Base-by-base conservation (phyloP, 306 rosid species). In the Echinosophora koreensis region DNA sequence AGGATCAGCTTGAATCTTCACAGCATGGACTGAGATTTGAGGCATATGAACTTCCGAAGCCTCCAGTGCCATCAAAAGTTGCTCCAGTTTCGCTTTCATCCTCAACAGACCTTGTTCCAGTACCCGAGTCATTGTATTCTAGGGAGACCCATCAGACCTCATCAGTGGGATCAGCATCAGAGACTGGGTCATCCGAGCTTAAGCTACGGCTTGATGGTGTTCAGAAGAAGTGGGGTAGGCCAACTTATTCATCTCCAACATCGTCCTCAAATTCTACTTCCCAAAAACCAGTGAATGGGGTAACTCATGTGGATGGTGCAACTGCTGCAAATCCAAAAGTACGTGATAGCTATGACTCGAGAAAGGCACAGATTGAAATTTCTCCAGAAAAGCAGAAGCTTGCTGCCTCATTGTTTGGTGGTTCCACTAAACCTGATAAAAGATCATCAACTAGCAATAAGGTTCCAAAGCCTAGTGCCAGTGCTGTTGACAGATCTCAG, bases 151-250 rank as follows among this genome's bases (percentile, higher is more conserved):
- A 69, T 77, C 92, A 80, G 74, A 73, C 74, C 66, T 77, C 88
- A 10, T 56, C 91, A 42, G 77, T 61, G 44, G 84, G 91, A 72
- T 73, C 84, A 39, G 51, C 84, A 44, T 81, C 88, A 27, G 96
- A 87, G 47, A 51, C 83, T 64, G 94, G 92, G 52, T 81, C 90
- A 1, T 76, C 88, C 3, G 90, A 76, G 66, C 89, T 90, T 41
- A 90, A 82, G 87, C 80, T 93, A 52, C 82, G 86, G 68, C 97
- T 90, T 59, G 97, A 93, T 2, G 97, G 97, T 51, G 97, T 93
- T 84, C 94, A 88, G 66, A 90, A 65, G 74, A 90, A 90, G 81
- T 93, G 97, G 97, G 97, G 97, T 27, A 83, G 80, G 86, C 88
- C 92, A 60, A 52, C 90, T 18, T 86, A 86, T 49, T 86, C 97